phyloP scores from a whole-genome alignment of 495 filamentous ascomycete species.

The Hypoxylon subgilvum region DNA sequence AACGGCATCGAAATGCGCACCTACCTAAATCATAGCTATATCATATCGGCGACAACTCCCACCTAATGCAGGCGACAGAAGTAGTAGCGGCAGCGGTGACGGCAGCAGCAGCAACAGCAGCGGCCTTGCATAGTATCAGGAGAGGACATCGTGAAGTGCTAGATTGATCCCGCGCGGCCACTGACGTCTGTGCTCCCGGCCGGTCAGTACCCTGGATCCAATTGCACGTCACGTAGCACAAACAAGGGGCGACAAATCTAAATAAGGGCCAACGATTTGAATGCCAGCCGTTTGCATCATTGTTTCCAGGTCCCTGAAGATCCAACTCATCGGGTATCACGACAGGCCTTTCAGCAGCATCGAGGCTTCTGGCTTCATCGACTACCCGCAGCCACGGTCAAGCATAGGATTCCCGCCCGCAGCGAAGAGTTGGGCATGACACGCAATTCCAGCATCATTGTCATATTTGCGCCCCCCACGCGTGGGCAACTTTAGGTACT shows the following conservation, averaged over 20 bases:
- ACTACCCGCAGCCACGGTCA: constrained; percentile 2
- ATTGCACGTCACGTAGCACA: constrained; percentile 42
- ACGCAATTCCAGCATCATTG: constrained; percentile 32
- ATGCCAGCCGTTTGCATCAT: constrained; percentile 40
- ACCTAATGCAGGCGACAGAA: constrained; percentile 16
- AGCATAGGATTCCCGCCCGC: constrained; percentile 22
- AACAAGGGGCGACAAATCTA: constrained; percentile 26
- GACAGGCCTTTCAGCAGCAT: constrained; percentile 36
- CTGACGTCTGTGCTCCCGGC: constrained; percentile 27
- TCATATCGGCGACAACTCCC: constrained; percentile 3
- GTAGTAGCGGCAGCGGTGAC: no score
- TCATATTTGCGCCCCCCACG: constrained; percentile 27
- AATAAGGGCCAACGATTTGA: constrained; percentile 31
- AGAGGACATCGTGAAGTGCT: constrained; percentile 14
- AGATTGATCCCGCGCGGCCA: constrained; percentile 20
- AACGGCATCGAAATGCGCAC: constrained; percentile 19
- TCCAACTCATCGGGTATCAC: constrained; percentile 41
- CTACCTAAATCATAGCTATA: constrained; percentile 26
- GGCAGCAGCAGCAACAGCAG: no score
- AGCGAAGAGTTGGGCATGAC: constrained; percentile 16
- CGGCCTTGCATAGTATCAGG: no score
- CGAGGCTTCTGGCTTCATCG: constrained; percentile 25
- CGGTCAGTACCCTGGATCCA: constrained; percentile 36
- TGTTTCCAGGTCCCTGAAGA: constrained; percentile 29
- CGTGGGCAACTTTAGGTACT: constrained; percentile 32